These are phyloP conservation scores for Hirschfeldia incana DNA, from an alignment of 345 rosid species.

Conservation along the genomic window DNA sequence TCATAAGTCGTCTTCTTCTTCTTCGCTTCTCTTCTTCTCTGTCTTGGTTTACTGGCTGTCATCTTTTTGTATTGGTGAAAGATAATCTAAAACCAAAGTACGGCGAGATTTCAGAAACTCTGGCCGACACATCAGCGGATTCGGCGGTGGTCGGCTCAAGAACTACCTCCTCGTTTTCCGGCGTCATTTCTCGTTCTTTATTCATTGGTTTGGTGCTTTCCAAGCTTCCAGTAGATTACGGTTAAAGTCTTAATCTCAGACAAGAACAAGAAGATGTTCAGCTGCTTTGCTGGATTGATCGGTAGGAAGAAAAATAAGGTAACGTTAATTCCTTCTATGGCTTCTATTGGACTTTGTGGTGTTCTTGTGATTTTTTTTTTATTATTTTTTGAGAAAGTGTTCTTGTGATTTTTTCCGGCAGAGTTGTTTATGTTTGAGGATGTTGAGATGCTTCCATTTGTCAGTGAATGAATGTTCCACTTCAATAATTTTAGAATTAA, in stretches of 20 bases:
- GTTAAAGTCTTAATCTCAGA: constrained; percentile 42
- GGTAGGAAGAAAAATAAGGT: constrained; percentile 55
- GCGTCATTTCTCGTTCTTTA: constrained; percentile 30
- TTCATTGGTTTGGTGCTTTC: constrained; percentile 42
- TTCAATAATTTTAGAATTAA: too few relatives aligned
- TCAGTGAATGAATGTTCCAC: neutral
- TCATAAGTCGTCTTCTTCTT: constrained; percentile 19
- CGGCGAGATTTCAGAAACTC: constrained; percentile 57
- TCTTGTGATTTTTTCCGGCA: neutral
- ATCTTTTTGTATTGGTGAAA: constrained; percentile 34
- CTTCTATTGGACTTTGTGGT: neutral
- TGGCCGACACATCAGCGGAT: constrained; percentile 61
- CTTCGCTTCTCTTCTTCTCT: neutral
- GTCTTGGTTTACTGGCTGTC: neutral
- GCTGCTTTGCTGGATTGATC: constrained; percentile 44
- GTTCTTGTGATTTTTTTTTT: too few relatives aligned
- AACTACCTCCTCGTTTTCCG: constrained; percentile 42
- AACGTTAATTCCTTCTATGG: constrained; percentile 3
- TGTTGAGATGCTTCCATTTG: neutral
- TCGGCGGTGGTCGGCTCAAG: constrained; percentile 51
- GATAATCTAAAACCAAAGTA: constrained; percentile 11
- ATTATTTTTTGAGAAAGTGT: neutral
- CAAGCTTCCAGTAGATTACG: constrained; percentile 79
- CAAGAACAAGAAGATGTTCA: constrained; percentile 49
- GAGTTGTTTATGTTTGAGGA: neutral